A percentile compares a stretch with the other conserved stretches of the same genome.
Conservation (phyloP, 2,329 filamentous ascomycete genomes). For the Fusarium xylarioides region DNA sequence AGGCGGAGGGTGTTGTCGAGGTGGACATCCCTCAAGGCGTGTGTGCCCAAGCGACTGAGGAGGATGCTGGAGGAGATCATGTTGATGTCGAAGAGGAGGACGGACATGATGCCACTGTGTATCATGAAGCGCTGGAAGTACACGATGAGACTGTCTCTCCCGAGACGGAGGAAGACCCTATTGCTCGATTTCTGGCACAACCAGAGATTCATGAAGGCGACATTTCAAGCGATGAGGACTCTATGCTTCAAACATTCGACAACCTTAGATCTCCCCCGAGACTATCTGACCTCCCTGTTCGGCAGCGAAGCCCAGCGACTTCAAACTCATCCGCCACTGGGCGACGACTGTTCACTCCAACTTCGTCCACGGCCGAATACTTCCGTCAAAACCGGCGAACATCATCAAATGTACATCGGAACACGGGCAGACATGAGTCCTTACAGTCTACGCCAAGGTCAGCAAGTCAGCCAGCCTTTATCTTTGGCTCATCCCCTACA, state of each 20-base stretch:
- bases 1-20: conserved; percentile 34
- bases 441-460: background rate
- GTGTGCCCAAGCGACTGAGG: background rate
- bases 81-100: background rate
- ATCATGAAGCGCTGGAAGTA: background rate
- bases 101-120: background rate
- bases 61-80: background rate
- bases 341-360: conserved; percentile 7
- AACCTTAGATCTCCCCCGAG: background rate
- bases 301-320: conserved; percentile 18
- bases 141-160: background rate
- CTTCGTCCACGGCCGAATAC: background rate
- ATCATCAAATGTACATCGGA: background rate
- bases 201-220: conserved; percentile 12
- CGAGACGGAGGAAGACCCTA: background rate
- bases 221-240: background rate
- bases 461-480: conserved; percentile 11
- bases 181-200: background rate
- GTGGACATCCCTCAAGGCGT: background rate
- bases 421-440: background rate
- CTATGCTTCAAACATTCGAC: background rate
- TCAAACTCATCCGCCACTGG: conserved; percentile 19
- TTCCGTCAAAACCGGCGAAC: background rate
- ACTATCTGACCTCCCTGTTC: conserved; percentile 9
- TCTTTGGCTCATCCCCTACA: conserved; percentile 28